Evolutionary conservation across 179 eudicot species (phyloP).

Genomic region (Dionaea muscipula): DNA sequence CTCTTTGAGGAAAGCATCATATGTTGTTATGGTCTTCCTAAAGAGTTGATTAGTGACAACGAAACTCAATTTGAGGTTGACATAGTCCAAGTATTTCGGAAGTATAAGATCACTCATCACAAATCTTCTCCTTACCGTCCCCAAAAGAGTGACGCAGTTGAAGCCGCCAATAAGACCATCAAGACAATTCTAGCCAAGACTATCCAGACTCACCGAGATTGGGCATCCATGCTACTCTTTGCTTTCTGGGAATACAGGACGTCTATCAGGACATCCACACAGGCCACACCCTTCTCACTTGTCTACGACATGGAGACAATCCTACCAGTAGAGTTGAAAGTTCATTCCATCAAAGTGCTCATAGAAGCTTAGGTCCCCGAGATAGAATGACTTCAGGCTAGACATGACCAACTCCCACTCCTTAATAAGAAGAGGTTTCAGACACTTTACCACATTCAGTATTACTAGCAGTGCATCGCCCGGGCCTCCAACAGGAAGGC

Average conservation of each 20-base stretch:
- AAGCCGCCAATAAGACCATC: too few relatives aligned
- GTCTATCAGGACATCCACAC: too few relatives aligned
- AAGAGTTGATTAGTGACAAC: background rate
- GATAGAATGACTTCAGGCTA: too few relatives aligned
- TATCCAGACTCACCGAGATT: too few relatives aligned
- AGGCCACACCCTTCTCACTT: background rate
- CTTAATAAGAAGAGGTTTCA: background rate
- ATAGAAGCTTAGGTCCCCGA: background rate
- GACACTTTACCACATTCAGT: too few relatives aligned
- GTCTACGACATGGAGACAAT: conserved; percentile 2
- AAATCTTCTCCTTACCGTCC: background rate
- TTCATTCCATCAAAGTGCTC: background rate
- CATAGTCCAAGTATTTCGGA: too few relatives aligned
- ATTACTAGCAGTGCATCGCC: too few relatives aligned
- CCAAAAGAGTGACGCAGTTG: background rate
- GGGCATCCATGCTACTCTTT: too few relatives aligned
- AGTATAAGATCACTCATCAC: background rate
- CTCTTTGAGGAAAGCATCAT: background rate
- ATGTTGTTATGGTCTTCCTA: background rate
- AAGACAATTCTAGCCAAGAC: too few relatives aligned
- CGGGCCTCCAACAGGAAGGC: too few relatives aligned
- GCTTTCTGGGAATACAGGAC: too few relatives aligned
- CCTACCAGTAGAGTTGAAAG: background rate
- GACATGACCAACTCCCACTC: too few relatives aligned
- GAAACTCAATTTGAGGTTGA: background rate